Percentiles rank a stretch among this genome's conserved stretches.
phyloP scores from a whole-genome alignment of 1,284 basidiomycete species.

The Cryptococcus deneoformans region DNA sequence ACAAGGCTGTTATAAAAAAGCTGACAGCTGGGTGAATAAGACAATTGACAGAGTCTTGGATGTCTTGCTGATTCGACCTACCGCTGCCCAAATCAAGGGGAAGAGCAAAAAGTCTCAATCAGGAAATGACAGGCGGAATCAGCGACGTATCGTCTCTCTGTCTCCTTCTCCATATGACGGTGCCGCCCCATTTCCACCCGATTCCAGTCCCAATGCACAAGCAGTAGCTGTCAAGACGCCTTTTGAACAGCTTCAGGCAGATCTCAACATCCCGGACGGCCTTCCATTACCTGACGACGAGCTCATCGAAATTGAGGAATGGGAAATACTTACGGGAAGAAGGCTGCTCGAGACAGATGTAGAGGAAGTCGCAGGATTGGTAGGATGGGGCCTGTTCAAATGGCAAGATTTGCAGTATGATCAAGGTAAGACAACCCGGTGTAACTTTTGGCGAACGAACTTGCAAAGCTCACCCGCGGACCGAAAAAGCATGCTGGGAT shows the following conservation, averaged over 20 bases:
- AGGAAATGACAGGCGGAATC: conserved; percentile 4
- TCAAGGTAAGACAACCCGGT: conserved; percentile 58
- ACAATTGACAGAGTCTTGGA: conserved; percentile 78
- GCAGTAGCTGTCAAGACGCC: not conserved
- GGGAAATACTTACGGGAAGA: conserved; percentile 55
- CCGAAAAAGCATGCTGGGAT: conserved; percentile 74
- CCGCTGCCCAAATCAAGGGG: conserved; percentile 5
- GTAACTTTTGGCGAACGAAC: not conserved
- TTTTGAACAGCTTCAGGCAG: conserved; percentile 1
- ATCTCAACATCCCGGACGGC: conserved; percentile 23
- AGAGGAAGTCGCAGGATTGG: conserved; percentile 52
- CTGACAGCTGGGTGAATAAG: conserved; percentile 30
- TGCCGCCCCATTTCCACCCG: conserved; percentile 3
- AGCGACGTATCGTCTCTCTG: conserved; percentile 28
- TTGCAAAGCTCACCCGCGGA: conserved; percentile 1
- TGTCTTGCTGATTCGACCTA: conserved; percentile 57
- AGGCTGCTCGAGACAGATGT: conserved; percentile 58
- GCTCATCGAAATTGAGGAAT: conserved; percentile 52
- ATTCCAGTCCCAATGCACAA: conserved; percentile 39
- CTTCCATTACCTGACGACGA: conserved; percentile 28
- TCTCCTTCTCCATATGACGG: conserved; percentile 3
- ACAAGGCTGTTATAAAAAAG: not conserved
- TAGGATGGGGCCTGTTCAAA: conserved; percentile 58
- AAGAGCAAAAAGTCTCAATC: not conserved
- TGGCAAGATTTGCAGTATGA: conserved; percentile 90